A percentile compares a stretch with the other conserved stretches of the same genome.
These are phyloP conservation scores for Saccharomycopsis phalli DNA, from an alignment of 1,139 yeast genomes.

Conservation along the genomic window DNA sequence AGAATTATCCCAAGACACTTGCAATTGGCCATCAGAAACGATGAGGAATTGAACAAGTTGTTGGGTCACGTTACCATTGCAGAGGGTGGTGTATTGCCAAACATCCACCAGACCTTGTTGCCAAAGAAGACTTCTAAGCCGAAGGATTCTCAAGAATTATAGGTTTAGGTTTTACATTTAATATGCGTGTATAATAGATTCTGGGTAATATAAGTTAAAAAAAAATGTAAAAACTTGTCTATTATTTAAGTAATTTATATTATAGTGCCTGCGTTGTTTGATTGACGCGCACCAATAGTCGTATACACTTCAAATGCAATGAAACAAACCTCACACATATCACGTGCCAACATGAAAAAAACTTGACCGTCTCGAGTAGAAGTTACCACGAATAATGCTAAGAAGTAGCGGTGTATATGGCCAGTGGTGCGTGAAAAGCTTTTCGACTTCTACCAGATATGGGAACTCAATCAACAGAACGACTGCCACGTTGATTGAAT, in stretches of 20 bases:
- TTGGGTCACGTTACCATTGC: conserved; percentile 87
- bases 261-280: background rate
- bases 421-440: no score
- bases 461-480: background rate
- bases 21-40: conserved; percentile 97
- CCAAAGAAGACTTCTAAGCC: conserved; percentile 86
- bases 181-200: conserved; percentile 20
- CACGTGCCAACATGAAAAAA: no score
- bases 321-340: no score
- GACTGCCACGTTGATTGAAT: background rate
- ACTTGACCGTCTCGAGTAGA: no score
- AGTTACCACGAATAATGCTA: no score
- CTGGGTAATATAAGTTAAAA: conserved; percentile 7
- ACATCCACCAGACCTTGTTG: conserved; percentile 90
- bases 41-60: conserved; percentile 78
- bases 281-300: no score
- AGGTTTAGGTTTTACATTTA: conserved; percentile 25
- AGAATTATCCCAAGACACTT: conserved; percentile 98
- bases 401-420: no score
- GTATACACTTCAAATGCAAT: no score
- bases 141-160: conserved; percentile 83
- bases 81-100: conserved; percentile 98
- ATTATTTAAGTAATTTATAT: background rate
- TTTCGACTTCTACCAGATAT: background rate
- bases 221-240: background rate